phyloP scores from a whole-genome alignment of 257 asterid genomes.

The Solanum microdontum region DNA sequence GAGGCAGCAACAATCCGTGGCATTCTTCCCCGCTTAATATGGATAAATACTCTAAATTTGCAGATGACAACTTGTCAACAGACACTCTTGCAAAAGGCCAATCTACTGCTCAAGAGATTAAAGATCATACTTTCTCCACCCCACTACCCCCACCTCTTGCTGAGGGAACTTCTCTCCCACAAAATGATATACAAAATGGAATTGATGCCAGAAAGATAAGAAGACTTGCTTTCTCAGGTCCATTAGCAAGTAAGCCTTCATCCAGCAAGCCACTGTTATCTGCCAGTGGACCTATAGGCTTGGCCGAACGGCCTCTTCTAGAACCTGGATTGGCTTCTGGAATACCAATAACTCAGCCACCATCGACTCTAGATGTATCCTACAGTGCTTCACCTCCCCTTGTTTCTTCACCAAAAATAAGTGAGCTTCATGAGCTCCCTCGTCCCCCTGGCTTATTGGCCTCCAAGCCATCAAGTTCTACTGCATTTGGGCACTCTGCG shows the following conservation, averaged over 20 bases:
- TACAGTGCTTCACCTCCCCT: slow-evolving; percentile 55
- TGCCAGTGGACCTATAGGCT: slow-evolving; percentile 48
- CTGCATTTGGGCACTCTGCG: slow-evolving; percentile 69
- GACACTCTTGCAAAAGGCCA: slow-evolving; percentile 29
- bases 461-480: slow-evolving; percentile 36
- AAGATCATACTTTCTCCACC: slow-evolving; percentile 35
- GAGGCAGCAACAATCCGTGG: slow-evolving; percentile 51
- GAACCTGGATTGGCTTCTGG: slow-evolving; percentile 36
- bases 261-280: slow-evolving; percentile 38
- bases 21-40: slow-evolving; percentile 77
- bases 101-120: slow-evolving; percentile 29
- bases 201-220: slow-evolving; percentile 31
- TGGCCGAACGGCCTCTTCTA: slow-evolving; percentile 36
- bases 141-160: slow-evolving; percentile 66
- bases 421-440: slow-evolving; percentile 97
- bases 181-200: slow-evolving; percentile 36
- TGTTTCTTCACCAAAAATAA: slow-evolving; percentile 65
- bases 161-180: slow-evolving; percentile 39
- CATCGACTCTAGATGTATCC: slow-evolving; percentile 31
- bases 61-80: slow-evolving; percentile 30
- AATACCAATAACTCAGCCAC: slow-evolving; percentile 29
- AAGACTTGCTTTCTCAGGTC: slow-evolving; percentile 81
- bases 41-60: slow-evolving; percentile 36
- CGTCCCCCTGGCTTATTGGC: slow-evolving; percentile 75
- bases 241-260: slow-evolving; percentile 67